Evolutionary conservation across 2,329 filamentous ascomycete species (phyloP), one percentile per base, ranked within the genome.

Genomic region (Sarocladium oryzae): DNA sequence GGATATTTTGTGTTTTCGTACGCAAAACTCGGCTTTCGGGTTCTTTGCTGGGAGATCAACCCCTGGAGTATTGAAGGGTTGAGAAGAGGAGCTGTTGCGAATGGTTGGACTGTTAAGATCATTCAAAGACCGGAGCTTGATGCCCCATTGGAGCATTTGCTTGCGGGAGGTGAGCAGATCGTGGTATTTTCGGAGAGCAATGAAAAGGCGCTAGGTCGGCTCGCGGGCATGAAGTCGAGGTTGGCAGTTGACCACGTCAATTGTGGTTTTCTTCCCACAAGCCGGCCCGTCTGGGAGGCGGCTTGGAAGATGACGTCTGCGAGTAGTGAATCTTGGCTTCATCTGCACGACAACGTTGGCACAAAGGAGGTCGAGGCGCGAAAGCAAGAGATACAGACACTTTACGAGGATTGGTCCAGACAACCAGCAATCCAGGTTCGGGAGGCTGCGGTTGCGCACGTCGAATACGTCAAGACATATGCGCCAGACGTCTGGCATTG

Each of bases 1-100:
- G 92, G 92, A 4, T 96, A 96, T 68, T 96, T 97, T 68, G 81
- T 86, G 3, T 95, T 96, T 62, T 87, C 82, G 28, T 96, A 96
- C 67, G 78, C 84, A 6, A 76, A 73, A 53, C 78, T 85, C 16
- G 89, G 89, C 0, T 71, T 91, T 60, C 71, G 78, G 46, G 85
- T 96, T 1, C 72, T 93, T 37, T 88, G 89, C 58, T 97, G 89
- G 87, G 92, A 97, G 67, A 72, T 96, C 41, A 96, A 96, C 64
- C 85, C 86, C 0, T 88, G 91, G 85, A 90, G 85, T 57, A 79
- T 95, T 30, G 89, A 96, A 70, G 90, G 88, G 0, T 66, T 97
- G 62, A 76, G 83, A 23, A 80, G 88, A 57, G 92, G 90, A 20
- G 88, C 91, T 24, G 60, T 73, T 40, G 79, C 68, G 26, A 91